Base-by-base conservation (phyloP, 139 green algal species). In the Micromonas commoda region DNA sequence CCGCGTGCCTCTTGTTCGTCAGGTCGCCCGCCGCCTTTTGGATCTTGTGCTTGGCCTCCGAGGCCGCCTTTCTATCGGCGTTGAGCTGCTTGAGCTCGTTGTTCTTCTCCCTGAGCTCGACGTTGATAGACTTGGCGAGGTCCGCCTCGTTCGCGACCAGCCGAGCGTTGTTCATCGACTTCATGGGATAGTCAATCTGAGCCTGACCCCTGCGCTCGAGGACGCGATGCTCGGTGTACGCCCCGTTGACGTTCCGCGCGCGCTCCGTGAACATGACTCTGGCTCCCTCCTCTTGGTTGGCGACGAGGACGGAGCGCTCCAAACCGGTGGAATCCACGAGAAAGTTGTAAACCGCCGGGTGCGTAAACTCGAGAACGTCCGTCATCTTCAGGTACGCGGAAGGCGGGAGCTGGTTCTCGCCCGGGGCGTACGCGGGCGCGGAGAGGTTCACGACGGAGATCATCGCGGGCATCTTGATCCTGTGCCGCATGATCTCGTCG, bases 321-420 rank as follows among this genome's bases (percentile, higher is more conserved):
- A 75, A 13, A 6, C n/a, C 23, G 20, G 37, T 16, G 5, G 23
- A 35, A 35, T 75, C 68, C 2, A 75, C 68, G 21, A 29, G 1
- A 32, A 63, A 29, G 33, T 75, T 75, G 37, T 63, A 75, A 20
- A 75, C 37, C 16, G 37, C 35, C 21, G 52, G 24, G 37, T 75
- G 23, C 37, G 1, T 61, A 37, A 61, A 61, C 5, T 75, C 68
- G 31, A 75, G 19, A 29, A 75, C 68, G 33, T 39, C 33, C 68
- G 33, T 34, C 52, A 75, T 39, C 26, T 35, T 75, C 3, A 26
- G 34, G 20, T 63, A 31, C 5, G 31, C 21, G 53, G 20, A n/a
- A 32, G 52, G 21, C 9, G 68, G 68, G 0, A 61, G 23, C 19
- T 39, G 31, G n/a, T 75, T 39, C 37, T 6, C 29, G 20, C 37